Percentiles rank a stretch among this genome's conserved stretches.
phyloP scores from a whole-genome alignment of 2,329 filamentous ascomycete genomes.

The Geosmithia morbida region DNA sequence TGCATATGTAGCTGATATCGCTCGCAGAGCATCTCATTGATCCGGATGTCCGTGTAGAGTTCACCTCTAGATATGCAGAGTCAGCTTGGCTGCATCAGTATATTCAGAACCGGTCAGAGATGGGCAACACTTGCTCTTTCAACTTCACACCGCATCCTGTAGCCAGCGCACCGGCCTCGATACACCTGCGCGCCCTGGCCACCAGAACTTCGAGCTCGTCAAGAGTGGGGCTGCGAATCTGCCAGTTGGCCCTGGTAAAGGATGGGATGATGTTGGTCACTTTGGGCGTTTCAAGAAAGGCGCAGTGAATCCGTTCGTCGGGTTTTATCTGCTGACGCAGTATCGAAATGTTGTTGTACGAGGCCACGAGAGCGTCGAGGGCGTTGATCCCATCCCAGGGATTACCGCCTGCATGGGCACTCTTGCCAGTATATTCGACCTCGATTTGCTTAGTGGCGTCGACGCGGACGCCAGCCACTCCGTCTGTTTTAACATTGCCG shows the following conservation, averaged over 20 bases:
- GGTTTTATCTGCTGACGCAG: conserved; percentile 22
- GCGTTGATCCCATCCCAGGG: conserved; percentile 23
- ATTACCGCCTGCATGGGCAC: conserved; percentile 19
- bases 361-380: conserved; percentile 19
- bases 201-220: conserved; percentile 1
- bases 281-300: conserved; percentile 20
- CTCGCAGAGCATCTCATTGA: not conserved
- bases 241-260: conserved; percentile 16
- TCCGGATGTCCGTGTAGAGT: conserved; percentile 22
- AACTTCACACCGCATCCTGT: not conserved
- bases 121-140: not conserved
- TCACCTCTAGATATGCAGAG: not conserved
- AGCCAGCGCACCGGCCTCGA: not conserved
- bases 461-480: not conserved
- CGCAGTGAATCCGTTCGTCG: conserved; percentile 19
- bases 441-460: not conserved
- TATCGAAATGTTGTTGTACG: conserved; percentile 19
- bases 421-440: conserved; percentile 16
- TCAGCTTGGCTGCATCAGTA: not conserved
- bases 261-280: conserved; percentile 24
- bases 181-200: not conserved
- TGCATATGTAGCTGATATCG: conserved; percentile 23
- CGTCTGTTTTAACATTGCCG: conserved; percentile 11
- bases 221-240: conserved; percentile 3
- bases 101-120: not conserved